Evolutionary conservation across 2,329 filamentous ascomycete genomes (phyloP).

Genomic region (Cryoendolithus antarcticus): DNA sequence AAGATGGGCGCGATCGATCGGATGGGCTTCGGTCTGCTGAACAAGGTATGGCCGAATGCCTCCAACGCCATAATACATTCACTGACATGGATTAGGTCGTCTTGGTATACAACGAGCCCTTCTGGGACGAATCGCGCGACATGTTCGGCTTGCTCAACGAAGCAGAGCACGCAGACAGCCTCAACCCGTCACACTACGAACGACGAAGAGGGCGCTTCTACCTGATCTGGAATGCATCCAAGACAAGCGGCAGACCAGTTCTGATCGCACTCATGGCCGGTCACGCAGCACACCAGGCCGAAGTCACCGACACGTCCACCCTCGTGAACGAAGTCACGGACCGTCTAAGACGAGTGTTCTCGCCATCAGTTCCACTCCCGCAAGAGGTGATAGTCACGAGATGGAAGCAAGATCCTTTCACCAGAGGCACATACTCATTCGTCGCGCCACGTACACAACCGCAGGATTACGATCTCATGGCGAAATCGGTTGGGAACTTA

Average conservation of each 20-base stretch:
- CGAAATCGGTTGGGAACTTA: slow-evolving; percentile 68
- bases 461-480: slow-evolving; percentile 89
- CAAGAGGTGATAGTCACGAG: slow-evolving; percentile 79
- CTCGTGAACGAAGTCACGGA: slow-evolving; percentile 71
- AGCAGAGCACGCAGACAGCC: slow-evolving; percentile 54
- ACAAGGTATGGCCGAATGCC: slow-evolving; percentile 50
- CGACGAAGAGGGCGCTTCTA: slow-evolving; percentile 81
- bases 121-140: slow-evolving; percentile 82
- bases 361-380: slow-evolving; percentile 55
- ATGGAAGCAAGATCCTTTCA: slow-evolving; percentile 83
- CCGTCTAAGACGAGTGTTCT: slow-evolving; percentile 65
- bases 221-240: slow-evolving; percentile 92
- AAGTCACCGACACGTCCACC: slow-evolving; percentile 59
- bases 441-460: slow-evolving; percentile 70
- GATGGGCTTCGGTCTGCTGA: slow-evolving; percentile 84
- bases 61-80: background rate
- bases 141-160: slow-evolving; percentile 88
- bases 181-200: slow-evolving; percentile 68
- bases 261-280: slow-evolving; percentile 91
- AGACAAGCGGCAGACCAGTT: slow-evolving; percentile 73
- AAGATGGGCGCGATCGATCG: slow-evolving; percentile 70
- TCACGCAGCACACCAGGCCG: slow-evolving; percentile 80
- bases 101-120: slow-evolving; percentile 74
- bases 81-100: slow-evolving; percentile 42
- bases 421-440: slow-evolving; percentile 91